These are phyloP conservation scores for Pichia scutulata DNA, from an alignment of 805 yeast species.

Conservation along the genomic window DNA sequence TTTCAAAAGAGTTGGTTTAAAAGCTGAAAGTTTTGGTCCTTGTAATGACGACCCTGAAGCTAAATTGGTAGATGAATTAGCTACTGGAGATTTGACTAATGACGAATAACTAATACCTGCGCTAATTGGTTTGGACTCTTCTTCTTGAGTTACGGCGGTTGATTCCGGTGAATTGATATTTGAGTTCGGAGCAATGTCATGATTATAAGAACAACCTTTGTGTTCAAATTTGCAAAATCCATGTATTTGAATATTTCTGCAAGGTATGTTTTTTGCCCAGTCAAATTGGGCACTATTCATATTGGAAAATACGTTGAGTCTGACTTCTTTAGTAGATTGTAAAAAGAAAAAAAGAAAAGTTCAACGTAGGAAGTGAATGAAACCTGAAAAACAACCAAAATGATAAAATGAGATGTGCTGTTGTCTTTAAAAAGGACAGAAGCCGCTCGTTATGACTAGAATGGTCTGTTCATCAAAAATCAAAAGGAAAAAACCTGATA, in stretches of 20 bases:
- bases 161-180: slow-evolving; percentile 10
- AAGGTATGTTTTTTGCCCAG: slow-evolving; percentile 67
- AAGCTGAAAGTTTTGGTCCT: slow-evolving; percentile 4
- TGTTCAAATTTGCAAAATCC: slow-evolving; percentile 85
- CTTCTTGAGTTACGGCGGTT: slow-evolving; percentile 2
- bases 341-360: not conserved
- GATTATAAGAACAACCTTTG: slow-evolving; percentile 80
- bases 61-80: not conserved
- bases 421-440: not conserved
- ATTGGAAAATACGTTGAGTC: not conserved
- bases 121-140: not conserved
- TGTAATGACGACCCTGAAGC: slow-evolving; percentile 2
- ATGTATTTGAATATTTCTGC: slow-evolving; percentile 76
- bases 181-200: slow-evolving; percentile 37
- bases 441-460: not conserved
- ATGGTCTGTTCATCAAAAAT: not conserved
- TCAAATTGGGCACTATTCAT: slow-evolving; percentile 27
- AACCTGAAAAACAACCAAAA: not conserved
- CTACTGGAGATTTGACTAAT: slow-evolving; percentile 4
- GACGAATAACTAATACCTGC: slow-evolving; percentile 7
- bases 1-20: slow-evolving; percentile 6
- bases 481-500: too few relatives aligned
- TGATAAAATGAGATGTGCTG: not conserved
- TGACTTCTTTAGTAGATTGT: not conserved
- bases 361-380: not conserved